Base-by-base conservation (phyloP, 768 basidiomycete species). In the Hypholoma fasciculare region DNA sequence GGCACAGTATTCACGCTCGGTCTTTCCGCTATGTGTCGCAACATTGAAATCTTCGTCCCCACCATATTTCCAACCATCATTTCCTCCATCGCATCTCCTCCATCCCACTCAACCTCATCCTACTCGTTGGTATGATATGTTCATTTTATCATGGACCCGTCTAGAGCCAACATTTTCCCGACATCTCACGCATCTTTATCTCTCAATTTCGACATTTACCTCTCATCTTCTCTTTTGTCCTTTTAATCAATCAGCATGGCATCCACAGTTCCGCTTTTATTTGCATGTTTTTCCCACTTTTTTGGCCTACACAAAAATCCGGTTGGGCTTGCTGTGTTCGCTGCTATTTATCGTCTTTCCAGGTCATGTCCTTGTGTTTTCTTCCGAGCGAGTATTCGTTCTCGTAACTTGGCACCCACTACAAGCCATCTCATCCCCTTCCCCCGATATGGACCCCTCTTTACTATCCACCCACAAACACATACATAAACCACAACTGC, bases 161-260 rank as follows among this genome's bases (percentile, higher is more conserved):
- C 61, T 58, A 57, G 47, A 55, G 50, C 40, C 49, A 44, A 54
- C 37, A 30, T 43, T 56, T 44, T 54, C 49, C 39, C 36, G 43
- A 52, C 49, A 63, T 63, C 62, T 63, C 61, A 59, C 37, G 58
- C 56, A 63, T 63, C 62, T 43, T 54, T 20, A 59, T 62, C 58
- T 59, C 54, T 47, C 50, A 23, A 30, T 57, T 54, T 50, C 44
- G 26, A 37, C 52, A 63, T 60, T 57, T 63, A 57, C 50, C 17
- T 49, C 48, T 39, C 49, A 57, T 60, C 50, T 59, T 60, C 46
- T 54, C 34, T 27, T 51, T 27, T 54, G 44, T 52, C 50, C 27
- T 36, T 56, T 52, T 44, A 26, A 12, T 34, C 20, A 49, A 42
- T 36, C 16, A 54, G 54, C 54, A 54, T 54, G 16, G 27, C 48